Percentiles rank a stretch among this genome's conserved stretches.
Conservation (phyloP, 1,139 yeast genomes). For the Candida tetrigidarum region DNA sequence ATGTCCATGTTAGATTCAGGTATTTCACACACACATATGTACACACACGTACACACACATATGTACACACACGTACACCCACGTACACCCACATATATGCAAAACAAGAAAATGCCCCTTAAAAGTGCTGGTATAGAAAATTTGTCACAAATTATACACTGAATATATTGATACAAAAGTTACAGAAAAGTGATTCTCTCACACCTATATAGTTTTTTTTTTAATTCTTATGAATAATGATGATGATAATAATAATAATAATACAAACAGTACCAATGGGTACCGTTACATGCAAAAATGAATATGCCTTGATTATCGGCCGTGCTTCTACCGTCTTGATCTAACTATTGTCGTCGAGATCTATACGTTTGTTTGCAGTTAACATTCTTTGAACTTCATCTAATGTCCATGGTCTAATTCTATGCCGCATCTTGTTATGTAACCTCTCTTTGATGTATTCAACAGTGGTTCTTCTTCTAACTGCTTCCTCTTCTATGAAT, state of each 20-base stretch:
- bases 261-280: constrained; percentile 3
- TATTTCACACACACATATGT: too few species aligned
- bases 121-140: background rate
- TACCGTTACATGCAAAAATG: constrained; percentile 5
- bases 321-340: too few species aligned
- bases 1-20: background rate
- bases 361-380: constrained; percentile 36
- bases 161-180: constrained; percentile 3
- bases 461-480: constrained; percentile 24
- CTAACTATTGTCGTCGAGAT: constrained; percentile 26
- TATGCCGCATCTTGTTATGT: constrained; percentile 37
- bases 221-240: background rate
- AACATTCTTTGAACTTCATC: constrained; percentile 46
- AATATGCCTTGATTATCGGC: too few species aligned
- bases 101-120: background rate
- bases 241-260: constrained; percentile 3
- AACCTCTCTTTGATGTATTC: constrained; percentile 35
- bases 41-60: background rate
- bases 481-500: constrained; percentile 39
- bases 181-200: constrained; percentile 1
- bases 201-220: background rate
- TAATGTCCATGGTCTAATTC: constrained; percentile 40
- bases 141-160: background rate
- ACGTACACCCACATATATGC: background rate
- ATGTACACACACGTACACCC: too few species aligned